Percentiles rank a stretch among this genome's conserved stretches.
Conservation (phyloP, 306 rosid genomes). For the Quercus mongolica region DNA sequence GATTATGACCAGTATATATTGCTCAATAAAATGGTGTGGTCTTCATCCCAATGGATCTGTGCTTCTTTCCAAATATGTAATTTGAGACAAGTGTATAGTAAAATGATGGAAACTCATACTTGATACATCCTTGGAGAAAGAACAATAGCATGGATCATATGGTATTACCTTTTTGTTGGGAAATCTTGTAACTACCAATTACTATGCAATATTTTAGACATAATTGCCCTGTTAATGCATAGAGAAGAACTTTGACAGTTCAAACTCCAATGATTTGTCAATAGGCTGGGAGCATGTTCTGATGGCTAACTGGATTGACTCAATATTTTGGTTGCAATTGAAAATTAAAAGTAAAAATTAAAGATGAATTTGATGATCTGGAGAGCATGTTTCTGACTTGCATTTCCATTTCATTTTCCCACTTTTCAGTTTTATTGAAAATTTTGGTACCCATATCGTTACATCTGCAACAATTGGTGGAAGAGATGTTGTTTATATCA, state of each 20-base stretch:
- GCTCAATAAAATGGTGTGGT: neutral
- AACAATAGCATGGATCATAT: neutral
- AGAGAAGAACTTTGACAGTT: slow-evolving; percentile 7
- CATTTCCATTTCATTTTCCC: slow-evolving; percentile 9
- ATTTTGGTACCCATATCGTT: slow-evolving; percentile 91
- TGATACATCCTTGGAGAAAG: neutral
- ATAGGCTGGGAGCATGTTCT: neutral
- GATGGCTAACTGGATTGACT: neutral
- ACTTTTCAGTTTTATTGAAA: slow-evolving; percentile 87
- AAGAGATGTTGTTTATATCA: slow-evolving; percentile 83
- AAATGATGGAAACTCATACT: neutral
- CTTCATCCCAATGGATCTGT: neutral
- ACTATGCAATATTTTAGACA: neutral
- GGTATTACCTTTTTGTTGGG: neutral
- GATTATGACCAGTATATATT: neutral
- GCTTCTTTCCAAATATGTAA: neutral
- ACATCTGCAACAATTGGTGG: slow-evolving; percentile 96
- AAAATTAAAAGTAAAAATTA: slow-evolving; percentile 3
- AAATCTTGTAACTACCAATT: slow-evolving; percentile 7
- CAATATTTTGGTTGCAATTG: neutral
- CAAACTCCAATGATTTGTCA: neutral
- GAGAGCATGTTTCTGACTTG: slow-evolving; percentile 17
- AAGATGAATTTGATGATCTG: slow-evolving; percentile 11
- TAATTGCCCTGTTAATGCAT: neutral
- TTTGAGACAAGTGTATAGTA: neutral